Evolutionary conservation across 768 basidiomycete species (phyloP), one percentile per base, ranked within the genome.

Genomic region (Glaciozyma antarctica): DNA sequence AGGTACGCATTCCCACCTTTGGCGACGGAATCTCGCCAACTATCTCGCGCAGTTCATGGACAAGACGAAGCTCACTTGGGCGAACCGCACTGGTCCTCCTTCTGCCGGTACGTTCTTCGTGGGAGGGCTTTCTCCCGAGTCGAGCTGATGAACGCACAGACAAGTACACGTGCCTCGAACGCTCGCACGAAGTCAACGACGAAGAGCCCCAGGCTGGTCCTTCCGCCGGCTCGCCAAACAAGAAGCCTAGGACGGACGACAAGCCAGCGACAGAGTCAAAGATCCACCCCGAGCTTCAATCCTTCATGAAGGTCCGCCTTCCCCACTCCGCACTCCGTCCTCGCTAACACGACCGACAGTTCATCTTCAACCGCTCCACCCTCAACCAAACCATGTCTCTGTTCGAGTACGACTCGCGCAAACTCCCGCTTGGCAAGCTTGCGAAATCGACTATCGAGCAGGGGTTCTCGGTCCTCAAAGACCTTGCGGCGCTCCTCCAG

Each of bases 141-240:
- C 13, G 38, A 41, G 38, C 38, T 48, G 10, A 48, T 19, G 47
- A n/a, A 22, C 12, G 47, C 47, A 21, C 12, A n/a, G 47, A 48
- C 47, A 54, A 54, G 53, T 54, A 54, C 53, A 54, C 53, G 28
- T 54, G 34, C 30, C 53, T 54, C 53, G 53, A 54, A 8, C 53
- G 53, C 30, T 54, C 53, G 6, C 9, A 32, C 53, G 53, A 54
- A 10, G 53, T 32, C 1, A 30, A 53, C 28, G 52, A 53, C 28
- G 52, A 53, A 10, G 30, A 34, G 32, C 17, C 28, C 8, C 19
- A 6, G 30, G 53, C 28, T 15, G 30, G 21, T 9, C 9, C 28
- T 30, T 13, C 28, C 16, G 21, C 17, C 9, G 53, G 28, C 8
- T 34, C 28, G 17, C 21, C 28, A 9, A 32, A 30, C 32, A 54